These are phyloP conservation scores for Crotalaria pallida DNA, from an alignment of 306 rosid species.

Conservation along the genomic window DNA sequence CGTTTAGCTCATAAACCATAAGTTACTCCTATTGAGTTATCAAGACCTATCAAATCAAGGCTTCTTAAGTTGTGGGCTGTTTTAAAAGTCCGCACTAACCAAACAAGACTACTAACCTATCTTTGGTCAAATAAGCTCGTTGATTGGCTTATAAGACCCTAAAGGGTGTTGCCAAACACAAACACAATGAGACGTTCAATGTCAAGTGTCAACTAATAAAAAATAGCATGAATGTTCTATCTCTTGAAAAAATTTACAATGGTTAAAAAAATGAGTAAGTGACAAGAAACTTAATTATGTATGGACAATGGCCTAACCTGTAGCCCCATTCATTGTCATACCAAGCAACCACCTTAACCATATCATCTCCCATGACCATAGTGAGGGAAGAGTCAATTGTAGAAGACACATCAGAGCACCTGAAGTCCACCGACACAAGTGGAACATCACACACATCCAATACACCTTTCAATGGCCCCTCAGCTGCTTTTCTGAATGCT, in stretches of 20 bases:
- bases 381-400: constrained; percentile 91
- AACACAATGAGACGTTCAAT: not conserved
- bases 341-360: constrained; percentile 99
- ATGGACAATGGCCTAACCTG: constrained; percentile 52
- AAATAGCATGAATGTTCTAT: not conserved
- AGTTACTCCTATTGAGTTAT: no score
- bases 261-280: not conserved
- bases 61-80: no score
- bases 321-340: constrained; percentile 99
- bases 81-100: no score
- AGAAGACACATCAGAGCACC: constrained; percentile 83
- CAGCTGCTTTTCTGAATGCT: constrained; percentile 93
- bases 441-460: constrained; percentile 94
- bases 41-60: no score
- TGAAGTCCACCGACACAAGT: constrained; percentile 90
- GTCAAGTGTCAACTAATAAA: not conserved
- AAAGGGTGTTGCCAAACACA: no score
- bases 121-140: no score
- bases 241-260: not conserved
- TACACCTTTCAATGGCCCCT: constrained; percentile 74
- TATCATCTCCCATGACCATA: constrained; percentile 99
- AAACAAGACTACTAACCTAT: no score
- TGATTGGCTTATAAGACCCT: no score
- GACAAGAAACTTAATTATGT: not conserved
- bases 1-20: no score